Evolutionary conservation across 2,329 filamentous ascomycete genomes (phyloP).

Genomic region (Cytospora paraplurivora): DNA sequence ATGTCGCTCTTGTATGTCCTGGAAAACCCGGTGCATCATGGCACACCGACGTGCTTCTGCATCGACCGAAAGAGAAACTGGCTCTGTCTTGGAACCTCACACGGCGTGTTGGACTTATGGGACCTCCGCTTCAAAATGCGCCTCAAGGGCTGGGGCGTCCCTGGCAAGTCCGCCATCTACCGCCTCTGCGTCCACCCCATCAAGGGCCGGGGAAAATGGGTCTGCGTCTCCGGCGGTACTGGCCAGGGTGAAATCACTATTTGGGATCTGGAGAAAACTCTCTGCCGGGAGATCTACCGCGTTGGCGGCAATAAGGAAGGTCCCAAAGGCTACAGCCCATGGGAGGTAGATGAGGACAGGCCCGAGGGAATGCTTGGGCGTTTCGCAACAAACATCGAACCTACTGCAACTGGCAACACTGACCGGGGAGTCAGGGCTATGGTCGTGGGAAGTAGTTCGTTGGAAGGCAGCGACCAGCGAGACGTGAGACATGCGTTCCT

Average conservation of each 20-base stretch:
- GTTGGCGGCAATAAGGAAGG: slow-evolving; percentile 62
- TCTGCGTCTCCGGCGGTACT: slow-evolving; percentile 87
- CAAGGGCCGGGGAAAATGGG: slow-evolving; percentile 77
- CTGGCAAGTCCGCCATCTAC: slow-evolving; percentile 78
- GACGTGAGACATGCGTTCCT: slow-evolving; percentile 81
- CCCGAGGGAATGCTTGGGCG: slow-evolving; percentile 84
- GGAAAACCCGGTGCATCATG: slow-evolving; percentile 87
- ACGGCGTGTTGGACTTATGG: slow-evolving; percentile 93
- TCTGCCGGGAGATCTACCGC: slow-evolving; percentile 88
- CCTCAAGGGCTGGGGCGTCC: slow-evolving; percentile 84
- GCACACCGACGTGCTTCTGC: slow-evolving; percentile 87
- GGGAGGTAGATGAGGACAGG: slow-evolving; percentile 87
- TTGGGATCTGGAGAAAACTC: slow-evolving; percentile 90
- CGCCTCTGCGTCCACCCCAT: slow-evolving; percentile 77
- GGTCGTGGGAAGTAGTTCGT: slow-evolving; percentile 68
- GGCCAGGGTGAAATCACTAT: slow-evolving; percentile 87
- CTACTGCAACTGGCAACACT: slow-evolving; percentile 53
- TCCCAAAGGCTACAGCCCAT: slow-evolving; percentile 73
- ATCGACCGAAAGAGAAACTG: slow-evolving; percentile 85
- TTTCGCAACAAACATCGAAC: slow-evolving; percentile 76
- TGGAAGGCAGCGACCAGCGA: slow-evolving; percentile 61
- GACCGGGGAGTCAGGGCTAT: slow-evolving; percentile 76
- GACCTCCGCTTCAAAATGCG: slow-evolving; percentile 92
- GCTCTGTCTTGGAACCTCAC: slow-evolving; percentile 87
- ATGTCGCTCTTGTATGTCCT: slow-evolving; percentile 83